phyloP scores from a whole-genome alignment of 2,329 filamentous ascomycete species.

The Aspergillus sp. region DNA sequence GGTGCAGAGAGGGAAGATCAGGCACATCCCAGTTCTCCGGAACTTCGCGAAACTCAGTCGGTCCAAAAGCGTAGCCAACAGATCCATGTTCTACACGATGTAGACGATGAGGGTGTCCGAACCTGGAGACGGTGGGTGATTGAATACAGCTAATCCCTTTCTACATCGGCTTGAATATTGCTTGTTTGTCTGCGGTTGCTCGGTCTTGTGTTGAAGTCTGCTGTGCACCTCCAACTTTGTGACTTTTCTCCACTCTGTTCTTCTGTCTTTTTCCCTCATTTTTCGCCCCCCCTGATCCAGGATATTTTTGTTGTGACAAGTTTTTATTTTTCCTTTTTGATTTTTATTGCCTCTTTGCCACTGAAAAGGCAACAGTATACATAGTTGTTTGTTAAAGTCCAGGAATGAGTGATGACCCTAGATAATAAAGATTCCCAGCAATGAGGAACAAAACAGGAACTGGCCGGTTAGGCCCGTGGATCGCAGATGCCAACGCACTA shows the following conservation, averaged over 20 bases:
- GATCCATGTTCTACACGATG: conserved; percentile 37
- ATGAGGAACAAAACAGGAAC: conserved; percentile 1
- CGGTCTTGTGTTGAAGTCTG: neutral
- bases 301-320: neutral
- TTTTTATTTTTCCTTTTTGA: conserved; percentile 8
- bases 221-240: neutral
- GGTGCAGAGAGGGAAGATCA: conserved; percentile 14
- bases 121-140: conserved; percentile 42
- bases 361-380: conserved; percentile 1
- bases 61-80: conserved; percentile 37
- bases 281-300: conserved; percentile 5
- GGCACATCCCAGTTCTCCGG: conserved; percentile 19
- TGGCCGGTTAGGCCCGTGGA: neutral
- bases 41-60: conserved; percentile 11
- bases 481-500: neutral
- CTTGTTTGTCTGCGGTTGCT: neutral
- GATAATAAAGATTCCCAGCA: conserved; percentile 11
- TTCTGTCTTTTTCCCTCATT: neutral
- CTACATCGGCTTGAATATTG: neutral
- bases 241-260: neutral
- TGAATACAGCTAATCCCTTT: conserved; percentile 37
- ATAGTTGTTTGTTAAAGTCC: conserved; percentile 4
- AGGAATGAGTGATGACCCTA: conserved; percentile 14
- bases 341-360: conserved; percentile 15
- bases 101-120: conserved; percentile 35